Evolutionary conservation across 805 yeast species (phyloP).

Genomic region (Yamadazyma paraphyllophila): DNA sequence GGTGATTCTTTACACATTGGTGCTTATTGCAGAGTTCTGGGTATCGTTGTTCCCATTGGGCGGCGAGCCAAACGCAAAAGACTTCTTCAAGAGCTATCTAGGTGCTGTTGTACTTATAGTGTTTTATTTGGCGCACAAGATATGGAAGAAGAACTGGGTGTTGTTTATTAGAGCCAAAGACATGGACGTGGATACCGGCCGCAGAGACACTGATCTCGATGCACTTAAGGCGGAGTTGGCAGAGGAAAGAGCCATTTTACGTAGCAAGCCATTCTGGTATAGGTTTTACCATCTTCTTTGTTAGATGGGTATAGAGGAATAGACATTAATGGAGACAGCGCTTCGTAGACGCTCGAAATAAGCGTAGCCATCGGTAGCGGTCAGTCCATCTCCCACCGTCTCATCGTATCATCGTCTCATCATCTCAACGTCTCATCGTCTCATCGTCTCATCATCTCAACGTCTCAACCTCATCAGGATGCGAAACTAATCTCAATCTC

Average conservation of each 20-base stretch:
- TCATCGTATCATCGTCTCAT: too few relatives aligned
- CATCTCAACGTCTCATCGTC: too few relatives aligned
- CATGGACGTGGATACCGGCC: constrained; percentile 42
- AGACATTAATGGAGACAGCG: neutral
- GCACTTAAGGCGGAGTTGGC: constrained; percentile 35
- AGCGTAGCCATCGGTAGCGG: too few relatives aligned
- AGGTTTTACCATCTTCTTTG: constrained; percentile 38
- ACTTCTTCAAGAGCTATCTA: constrained; percentile 36
- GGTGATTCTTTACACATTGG: constrained; percentile 30
- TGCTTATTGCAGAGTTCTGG: constrained; percentile 43
- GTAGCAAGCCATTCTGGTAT: constrained; percentile 32
- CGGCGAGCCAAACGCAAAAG: constrained; percentile 33
- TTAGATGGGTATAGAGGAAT: constrained; percentile 12
- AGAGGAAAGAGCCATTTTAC: constrained; percentile 30
- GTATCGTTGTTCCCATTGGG: constrained; percentile 39
- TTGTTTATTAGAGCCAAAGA: constrained; percentile 33
- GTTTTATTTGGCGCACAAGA: constrained; percentile 40
- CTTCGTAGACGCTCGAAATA: too few relatives aligned
- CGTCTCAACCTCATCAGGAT: too few relatives aligned
- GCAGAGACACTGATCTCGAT: constrained; percentile 42
- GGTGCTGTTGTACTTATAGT: constrained; percentile 36
- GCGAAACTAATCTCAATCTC: neutral
- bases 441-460: too few relatives aligned
- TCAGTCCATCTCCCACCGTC: too few relatives aligned
- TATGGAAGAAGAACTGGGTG: constrained; percentile 40